Evolutionary conservation across 1,284 basidiomycete genomes (phyloP), one percentile per base, ranked within the genome.

Genomic region (Cryptococcus wingfieldii): DNA sequence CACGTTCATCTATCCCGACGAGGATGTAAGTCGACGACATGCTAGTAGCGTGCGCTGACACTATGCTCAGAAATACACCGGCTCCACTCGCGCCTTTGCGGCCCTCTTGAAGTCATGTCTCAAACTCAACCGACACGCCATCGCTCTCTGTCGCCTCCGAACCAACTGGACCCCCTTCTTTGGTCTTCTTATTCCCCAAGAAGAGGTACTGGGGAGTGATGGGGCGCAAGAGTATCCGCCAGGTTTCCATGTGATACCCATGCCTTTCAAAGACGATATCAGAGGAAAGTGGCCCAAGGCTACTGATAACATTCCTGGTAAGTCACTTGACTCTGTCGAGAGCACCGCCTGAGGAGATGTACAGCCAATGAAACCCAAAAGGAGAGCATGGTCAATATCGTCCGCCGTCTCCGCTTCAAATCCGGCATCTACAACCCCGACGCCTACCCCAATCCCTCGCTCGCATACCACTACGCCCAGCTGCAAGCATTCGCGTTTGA

Each of bases 261-360:
- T 98, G 25, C 94, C 95, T 0, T 99, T 89, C 69, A 88, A 89
- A 7, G 95, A 99, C 70, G 96, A 98, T 68, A 87, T 98, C 49
- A 85, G 95, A 47, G 81, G 83, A 34, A 86, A 86, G 7, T 87
- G 89, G 6, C 75, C 66, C 50, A 72, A 67, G 23, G 64, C 76
- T 23, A 71, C 61, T 14, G 62, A 72, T 37, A 70, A 46, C 71
- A 84, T 50, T 79, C 83, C 53, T 74, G 80, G 69, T 82, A 80
- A 80, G 86, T 87, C 82, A 65, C 9, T 25, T 37, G 0, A 4
- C 5, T 18, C 31, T 50, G 38, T 23, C n/a, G 14, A 16, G 25
- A 28, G 46, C 23, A 23, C 10, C 6, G 27, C 5, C 46, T 37
- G 31, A 47, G 28, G 25, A 14, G 31, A 10, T 7, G 27, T 23